These are phyloP conservation scores for Vitis hybrid DNA, from an alignment of 177 flowering plant species.

Conservation along the genomic window DNA sequence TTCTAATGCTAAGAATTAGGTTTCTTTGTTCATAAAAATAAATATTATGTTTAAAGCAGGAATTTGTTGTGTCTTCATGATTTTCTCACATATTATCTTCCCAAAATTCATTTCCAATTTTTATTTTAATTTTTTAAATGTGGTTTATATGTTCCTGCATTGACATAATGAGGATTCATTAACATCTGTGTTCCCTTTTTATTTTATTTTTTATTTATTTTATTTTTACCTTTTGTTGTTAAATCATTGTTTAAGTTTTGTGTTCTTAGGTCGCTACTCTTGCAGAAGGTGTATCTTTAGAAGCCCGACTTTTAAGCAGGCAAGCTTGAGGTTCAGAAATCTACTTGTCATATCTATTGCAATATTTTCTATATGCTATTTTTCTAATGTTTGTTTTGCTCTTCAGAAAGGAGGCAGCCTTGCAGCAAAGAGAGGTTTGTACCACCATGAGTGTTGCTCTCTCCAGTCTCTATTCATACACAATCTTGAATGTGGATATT, in stretches of 20 bases:
- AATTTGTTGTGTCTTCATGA: not conserved
- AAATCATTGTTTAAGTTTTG: not conserved
- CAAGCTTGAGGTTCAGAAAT: conserved; percentile 22
- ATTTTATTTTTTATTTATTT: too few species aligned
- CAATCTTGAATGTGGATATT: not conserved
- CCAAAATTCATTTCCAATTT: not conserved
- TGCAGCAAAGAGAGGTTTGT: conserved; percentile 83
- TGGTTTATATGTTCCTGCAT: not conserved
- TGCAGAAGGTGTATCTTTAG: conserved; percentile 85
- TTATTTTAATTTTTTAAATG: not conserved
- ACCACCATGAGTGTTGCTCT: not conserved
- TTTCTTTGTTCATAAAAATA: not conserved
- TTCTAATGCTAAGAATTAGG: not conserved
- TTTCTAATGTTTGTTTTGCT: conserved; percentile 10
- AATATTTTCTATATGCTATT: conserved; percentile 4
- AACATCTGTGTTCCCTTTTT: too few species aligned
- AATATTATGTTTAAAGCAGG: not conserved
- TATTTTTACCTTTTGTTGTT: not conserved
- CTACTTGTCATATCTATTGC: conserved; percentile 1
- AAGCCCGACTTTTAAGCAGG: conserved; percentile 89
- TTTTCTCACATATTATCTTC: not conserved
- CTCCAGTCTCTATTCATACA: not conserved
- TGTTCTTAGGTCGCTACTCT: conserved; percentile 61
- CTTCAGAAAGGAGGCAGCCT: conserved; percentile 81
- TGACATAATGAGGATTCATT: not conserved